Conservation (phyloP, 306 rosid species). For the Aeschynomene evenia region DNA sequence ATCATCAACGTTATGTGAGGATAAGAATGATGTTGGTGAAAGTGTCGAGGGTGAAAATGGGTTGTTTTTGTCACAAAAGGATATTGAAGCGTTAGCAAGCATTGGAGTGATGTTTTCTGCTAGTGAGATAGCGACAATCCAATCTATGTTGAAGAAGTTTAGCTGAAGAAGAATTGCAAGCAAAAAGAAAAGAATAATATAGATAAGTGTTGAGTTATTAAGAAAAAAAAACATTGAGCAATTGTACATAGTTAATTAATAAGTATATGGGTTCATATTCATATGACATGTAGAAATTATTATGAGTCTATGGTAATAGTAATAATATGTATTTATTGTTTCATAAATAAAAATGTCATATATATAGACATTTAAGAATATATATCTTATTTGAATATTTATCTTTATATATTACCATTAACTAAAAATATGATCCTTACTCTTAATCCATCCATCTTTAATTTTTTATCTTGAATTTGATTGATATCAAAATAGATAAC, state of each 20-base stretch:
- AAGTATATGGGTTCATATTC: neutral
- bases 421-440: no score
- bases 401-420: no score
- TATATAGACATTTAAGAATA: no score
- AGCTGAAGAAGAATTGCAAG: no score
- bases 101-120: slow-evolving; percentile 40
- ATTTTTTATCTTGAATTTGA: no score
- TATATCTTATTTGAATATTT: no score
- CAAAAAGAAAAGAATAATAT: no score
- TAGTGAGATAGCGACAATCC: slow-evolving; percentile 35
- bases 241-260: neutral
- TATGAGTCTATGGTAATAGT: neutral
- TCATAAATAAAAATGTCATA: no score
- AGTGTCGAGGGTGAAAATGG: neutral
- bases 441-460: no score
- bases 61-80: slow-evolving; percentile 13
- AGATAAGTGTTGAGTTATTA: no score
- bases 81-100: slow-evolving; percentile 32
- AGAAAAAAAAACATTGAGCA: no score
- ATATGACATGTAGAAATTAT: neutral
- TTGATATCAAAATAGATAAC: no score
- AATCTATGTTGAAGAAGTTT: slow-evolving; percentile 17
- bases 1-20: neutral
- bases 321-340: neutral
- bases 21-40: neutral